A percentile compares a stretch with the other conserved stretches of the same genome.
These are phyloP conservation scores for Melampsora larici-populina DNA, from an alignment of 1,284 basidiomycete genomes.

Conservation along the genomic window DNA sequence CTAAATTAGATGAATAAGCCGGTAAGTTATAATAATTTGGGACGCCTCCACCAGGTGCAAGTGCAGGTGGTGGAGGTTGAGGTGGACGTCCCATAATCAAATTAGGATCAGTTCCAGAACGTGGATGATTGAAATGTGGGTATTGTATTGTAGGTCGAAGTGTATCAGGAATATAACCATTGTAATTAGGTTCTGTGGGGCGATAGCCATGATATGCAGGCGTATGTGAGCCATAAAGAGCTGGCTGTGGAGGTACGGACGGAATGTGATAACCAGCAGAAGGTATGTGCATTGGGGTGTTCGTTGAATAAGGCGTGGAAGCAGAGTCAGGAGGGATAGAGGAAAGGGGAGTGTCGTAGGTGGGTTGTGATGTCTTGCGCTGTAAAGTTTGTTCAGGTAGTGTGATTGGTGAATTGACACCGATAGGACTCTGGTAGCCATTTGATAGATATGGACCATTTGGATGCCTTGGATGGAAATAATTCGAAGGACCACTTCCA, in stretches of 20 bases:
- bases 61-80: constrained; percentile 38
- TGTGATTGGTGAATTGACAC: constrained; percentile 15
- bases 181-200: constrained; percentile 9
- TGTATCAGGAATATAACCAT: constrained; percentile 13
- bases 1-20: constrained; percentile 44
- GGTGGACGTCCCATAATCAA: constrained; percentile 9
- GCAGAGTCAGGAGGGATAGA: constrained; percentile 9
- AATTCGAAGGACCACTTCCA: constrained; percentile 43
- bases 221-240: constrained; percentile 59
- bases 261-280: constrained; percentile 66
- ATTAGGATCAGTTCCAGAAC: constrained; percentile 8
- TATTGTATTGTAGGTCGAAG: constrained; percentile 38
- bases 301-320: constrained; percentile 45
- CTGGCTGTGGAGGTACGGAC: constrained; percentile 68
- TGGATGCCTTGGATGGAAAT: constrained; percentile 46
- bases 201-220: constrained; percentile 3
- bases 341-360: constrained; percentile 33
- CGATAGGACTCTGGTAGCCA: constrained; percentile 18
- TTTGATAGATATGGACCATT: constrained; percentile 26
- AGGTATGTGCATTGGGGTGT: constrained; percentile 44
- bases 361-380: constrained; percentile 32
- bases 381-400: constrained; percentile 31
- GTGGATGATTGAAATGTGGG: constrained; percentile 17
- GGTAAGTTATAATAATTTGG: constrained; percentile 52
- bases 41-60: constrained; percentile 51